phyloP scores from a whole-genome alignment of 768 basidiomycete genomes.

The Mrakia hoshinonis region DNA sequence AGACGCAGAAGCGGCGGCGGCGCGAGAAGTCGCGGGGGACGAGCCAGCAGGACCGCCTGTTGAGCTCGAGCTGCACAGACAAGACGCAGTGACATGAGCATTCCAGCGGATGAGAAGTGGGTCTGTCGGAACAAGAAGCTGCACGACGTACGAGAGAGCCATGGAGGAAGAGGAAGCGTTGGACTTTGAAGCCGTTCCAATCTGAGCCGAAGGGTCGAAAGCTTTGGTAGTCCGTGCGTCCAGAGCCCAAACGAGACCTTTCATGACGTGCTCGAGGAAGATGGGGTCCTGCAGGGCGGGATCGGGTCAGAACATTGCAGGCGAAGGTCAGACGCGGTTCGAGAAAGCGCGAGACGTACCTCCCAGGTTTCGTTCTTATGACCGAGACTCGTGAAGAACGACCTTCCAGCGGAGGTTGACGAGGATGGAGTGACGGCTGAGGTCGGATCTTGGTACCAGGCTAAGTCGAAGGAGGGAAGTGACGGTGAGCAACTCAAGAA shows the following conservation, averaged over 20 bases:
- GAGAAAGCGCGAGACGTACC: slow-evolving; percentile 42
- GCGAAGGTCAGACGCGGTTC: neutral
- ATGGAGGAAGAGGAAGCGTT: neutral
- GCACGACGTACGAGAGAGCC: neutral
- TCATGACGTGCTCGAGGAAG: slow-evolving; percentile 65
- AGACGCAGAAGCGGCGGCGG: too few species aligned
- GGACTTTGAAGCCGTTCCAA: slow-evolving; percentile 1
- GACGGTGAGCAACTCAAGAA: neutral
- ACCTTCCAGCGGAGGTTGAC: slow-evolving; percentile 51
- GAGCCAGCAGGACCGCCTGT: too few species aligned
- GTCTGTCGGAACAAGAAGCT: neutral
- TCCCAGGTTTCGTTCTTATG: slow-evolving; percentile 72
- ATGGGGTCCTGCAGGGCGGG: slow-evolving; percentile 49
- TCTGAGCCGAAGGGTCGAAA: neutral
- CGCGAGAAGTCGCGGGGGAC: too few species aligned
- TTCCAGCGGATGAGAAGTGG: neutral
- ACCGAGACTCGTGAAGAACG: slow-evolving; percentile 75
- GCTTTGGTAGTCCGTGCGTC: slow-evolving; percentile 53
- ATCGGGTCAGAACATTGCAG: neutral
- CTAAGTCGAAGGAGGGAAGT: neutral
- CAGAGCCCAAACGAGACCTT: slow-evolving; percentile 65
- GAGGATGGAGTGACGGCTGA: slow-evolving; percentile 48
- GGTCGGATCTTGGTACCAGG: slow-evolving; percentile 75
- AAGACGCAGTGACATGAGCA: too few species aligned
- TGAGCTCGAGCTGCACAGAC: too few species aligned